Percentiles rank a stretch among this genome's conserved stretches.
phyloP scores from a whole-genome alignment of 1,139 yeast species.

The Candida freyschussii region DNA sequence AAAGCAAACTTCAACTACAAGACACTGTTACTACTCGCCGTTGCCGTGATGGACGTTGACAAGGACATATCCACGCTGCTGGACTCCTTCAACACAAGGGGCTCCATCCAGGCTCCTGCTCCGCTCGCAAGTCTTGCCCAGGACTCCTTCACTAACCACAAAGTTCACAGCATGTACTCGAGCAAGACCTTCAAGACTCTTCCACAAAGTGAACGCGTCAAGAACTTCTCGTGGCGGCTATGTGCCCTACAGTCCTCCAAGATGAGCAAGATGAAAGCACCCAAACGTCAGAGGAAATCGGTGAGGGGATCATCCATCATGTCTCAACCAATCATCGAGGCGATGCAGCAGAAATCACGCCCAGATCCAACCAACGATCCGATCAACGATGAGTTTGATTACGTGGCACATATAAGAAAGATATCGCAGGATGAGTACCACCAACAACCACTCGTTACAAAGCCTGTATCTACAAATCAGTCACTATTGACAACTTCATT shows the following conservation, averaged over 20 bases:
- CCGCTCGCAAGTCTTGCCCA: conserved; percentile 9
- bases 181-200: conserved; percentile 6
- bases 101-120: conserved; percentile 2
- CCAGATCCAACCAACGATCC: conserved; percentile 12
- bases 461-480: conserved; percentile 8
- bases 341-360: too few relatives aligned
- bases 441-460: conserved; percentile 12
- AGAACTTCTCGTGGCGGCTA: conserved; percentile 16
- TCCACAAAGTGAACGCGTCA: conserved; percentile 12
- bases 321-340: too few relatives aligned
- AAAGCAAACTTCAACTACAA: too few relatives aligned
- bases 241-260: conserved; percentile 5
- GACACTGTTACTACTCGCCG: too few relatives aligned
- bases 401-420: conserved; percentile 58
- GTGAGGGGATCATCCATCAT: too few relatives aligned
- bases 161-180: conserved; percentile 14
- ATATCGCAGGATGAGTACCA: conserved; percentile 37
- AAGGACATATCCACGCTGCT: conserved; percentile 10
- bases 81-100: conserved; percentile 10
- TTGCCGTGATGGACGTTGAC: conserved; percentile 12
- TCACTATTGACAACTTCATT: conserved; percentile 9
- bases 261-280: conserved; percentile 1
- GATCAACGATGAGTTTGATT: conserved; percentile 54
- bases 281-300: too few relatives aligned
- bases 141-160: conserved; percentile 10